phyloP scores from a whole-genome alignment of 805 yeast genomes.

The Kluyveromyces siamensis region DNA sequence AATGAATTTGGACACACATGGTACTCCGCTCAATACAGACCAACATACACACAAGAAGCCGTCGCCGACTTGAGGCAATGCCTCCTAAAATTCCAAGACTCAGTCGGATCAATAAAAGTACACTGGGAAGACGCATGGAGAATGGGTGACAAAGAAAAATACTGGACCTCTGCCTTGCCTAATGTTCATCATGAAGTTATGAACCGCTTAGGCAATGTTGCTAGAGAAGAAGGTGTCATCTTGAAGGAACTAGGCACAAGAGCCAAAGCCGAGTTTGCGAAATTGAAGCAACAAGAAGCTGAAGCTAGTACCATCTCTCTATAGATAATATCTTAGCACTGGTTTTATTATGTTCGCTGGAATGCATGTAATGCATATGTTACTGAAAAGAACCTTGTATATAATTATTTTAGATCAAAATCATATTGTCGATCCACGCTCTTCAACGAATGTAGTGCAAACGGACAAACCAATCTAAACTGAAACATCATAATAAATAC shows the following conservation, averaged over 20 bases:
- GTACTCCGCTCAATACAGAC: conserved; percentile 83
- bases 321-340: background rate
- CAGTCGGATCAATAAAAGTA: conserved; percentile 36
- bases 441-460: too few relatives aligned
- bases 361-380: background rate
- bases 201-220: conserved; percentile 40
- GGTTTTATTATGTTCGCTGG: background rate
- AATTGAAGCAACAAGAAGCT: conserved; percentile 7
- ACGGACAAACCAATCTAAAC: too few relatives aligned
- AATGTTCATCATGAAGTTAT: conserved; percentile 51
- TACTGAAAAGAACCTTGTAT: background rate
- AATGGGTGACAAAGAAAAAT: conserved; percentile 57
- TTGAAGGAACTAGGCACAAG: conserved; percentile 44
- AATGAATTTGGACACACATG: conserved; percentile 73
- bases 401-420: background rate
- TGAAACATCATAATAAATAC: too few relatives aligned
- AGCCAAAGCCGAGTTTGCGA: conserved; percentile 18
- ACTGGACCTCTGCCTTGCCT: conserved; percentile 52
- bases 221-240: conserved; percentile 60
- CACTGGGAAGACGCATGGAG: conserved; percentile 87
- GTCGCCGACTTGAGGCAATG: conserved; percentile 61
- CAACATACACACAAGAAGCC: conserved; percentile 84
- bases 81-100: conserved; percentile 12
- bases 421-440: background rate
- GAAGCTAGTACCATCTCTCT: conserved; percentile 5